phyloP scores from a whole-genome alignment of 345 rosid species.

The Sisymbrium irio region DNA sequence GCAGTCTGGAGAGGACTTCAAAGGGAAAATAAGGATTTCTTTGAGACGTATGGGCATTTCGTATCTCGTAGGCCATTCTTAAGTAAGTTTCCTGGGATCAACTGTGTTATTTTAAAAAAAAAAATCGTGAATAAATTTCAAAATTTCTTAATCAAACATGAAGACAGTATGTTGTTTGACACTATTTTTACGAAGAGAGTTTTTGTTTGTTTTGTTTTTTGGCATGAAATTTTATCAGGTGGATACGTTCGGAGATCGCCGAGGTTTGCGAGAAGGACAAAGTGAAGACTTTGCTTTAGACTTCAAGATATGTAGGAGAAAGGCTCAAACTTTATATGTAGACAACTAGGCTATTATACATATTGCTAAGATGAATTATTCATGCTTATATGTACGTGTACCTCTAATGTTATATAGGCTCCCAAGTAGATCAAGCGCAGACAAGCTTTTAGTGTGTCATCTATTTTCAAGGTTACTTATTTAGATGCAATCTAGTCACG shows the following conservation, averaged over 20 bases:
- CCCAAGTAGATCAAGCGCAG: not conserved
- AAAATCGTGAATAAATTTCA: not conserved
- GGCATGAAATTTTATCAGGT: constrained; percentile 28
- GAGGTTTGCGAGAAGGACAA: constrained; percentile 36
- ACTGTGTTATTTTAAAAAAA: not conserved
- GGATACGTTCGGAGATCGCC: constrained; percentile 35
- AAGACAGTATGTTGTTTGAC: not conserved
- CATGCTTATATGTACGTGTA: not conserved
- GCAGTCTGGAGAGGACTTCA: constrained; percentile 83
- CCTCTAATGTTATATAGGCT: not conserved
- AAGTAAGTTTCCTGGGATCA: constrained; percentile 34
- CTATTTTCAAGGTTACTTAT: constrained; percentile 1
- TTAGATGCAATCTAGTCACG: not conserved
- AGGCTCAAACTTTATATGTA: not conserved
- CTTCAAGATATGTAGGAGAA: constrained; percentile 6
- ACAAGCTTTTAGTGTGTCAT: not conserved
- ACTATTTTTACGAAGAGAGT: not conserved
- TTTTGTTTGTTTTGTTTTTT: not conserved
- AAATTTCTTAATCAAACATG: not conserved
- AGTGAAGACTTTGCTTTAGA: constrained; percentile 28
- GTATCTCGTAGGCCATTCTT: constrained; percentile 37
- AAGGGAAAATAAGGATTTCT: constrained; percentile 69
- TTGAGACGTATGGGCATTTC: constrained; percentile 48
- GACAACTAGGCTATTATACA: not conserved
- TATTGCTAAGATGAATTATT: not conserved